Percentiles rank a stretch among this genome's conserved stretches.
Conservation (phyloP, 352 stramenopile species). For the Phytophthora boehmeriae region DNA sequence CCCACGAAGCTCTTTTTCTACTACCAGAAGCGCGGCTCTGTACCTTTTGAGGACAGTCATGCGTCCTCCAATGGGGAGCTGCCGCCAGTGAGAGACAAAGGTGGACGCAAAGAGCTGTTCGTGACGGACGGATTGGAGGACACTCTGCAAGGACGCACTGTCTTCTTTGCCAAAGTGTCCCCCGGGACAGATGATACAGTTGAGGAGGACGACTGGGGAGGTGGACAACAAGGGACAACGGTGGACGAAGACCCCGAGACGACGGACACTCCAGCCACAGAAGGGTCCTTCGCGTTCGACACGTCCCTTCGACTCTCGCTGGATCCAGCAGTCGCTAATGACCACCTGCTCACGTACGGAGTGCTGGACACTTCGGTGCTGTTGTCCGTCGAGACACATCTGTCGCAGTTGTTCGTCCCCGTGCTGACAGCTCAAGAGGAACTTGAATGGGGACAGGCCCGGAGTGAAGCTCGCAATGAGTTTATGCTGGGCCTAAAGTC, state of each 20-base stretch:
- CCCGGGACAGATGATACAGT: conserved; percentile 14
- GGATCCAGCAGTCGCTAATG: conserved; percentile 69
- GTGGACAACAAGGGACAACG: background rate
- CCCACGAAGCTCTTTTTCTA: conserved; percentile 83
- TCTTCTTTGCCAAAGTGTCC: conserved; percentile 80
- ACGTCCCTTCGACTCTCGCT: conserved; percentile 31
- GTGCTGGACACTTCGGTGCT: conserved; percentile 75
- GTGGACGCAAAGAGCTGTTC: conserved; percentile 68
- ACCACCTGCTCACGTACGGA: conserved; percentile 72
- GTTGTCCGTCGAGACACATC: conserved; percentile 69
- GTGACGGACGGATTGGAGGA: conserved; percentile 81
- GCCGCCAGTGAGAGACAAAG: conserved; percentile 7
- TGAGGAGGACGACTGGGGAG: conserved; percentile 9
- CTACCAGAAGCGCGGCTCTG: conserved; percentile 51
- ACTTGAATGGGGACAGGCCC: conserved; percentile 69
- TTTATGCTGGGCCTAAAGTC: conserved; percentile 83
- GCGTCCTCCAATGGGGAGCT: conserved; percentile 20
- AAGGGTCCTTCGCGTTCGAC: conserved; percentile 19
- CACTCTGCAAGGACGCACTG: conserved; percentile 60
- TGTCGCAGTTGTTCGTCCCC: conserved; percentile 78
- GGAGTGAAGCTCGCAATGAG: conserved; percentile 73
- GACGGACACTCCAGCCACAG: conserved; percentile 5
- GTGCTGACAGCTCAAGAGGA: conserved; percentile 43
- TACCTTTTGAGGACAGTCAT: conserved; percentile 3
- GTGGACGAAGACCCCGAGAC: conserved; percentile 30